These are phyloP conservation scores for Gossypium rotundifolium DNA, from an alignment of 345 rosid species.

Conservation along the genomic window DNA sequence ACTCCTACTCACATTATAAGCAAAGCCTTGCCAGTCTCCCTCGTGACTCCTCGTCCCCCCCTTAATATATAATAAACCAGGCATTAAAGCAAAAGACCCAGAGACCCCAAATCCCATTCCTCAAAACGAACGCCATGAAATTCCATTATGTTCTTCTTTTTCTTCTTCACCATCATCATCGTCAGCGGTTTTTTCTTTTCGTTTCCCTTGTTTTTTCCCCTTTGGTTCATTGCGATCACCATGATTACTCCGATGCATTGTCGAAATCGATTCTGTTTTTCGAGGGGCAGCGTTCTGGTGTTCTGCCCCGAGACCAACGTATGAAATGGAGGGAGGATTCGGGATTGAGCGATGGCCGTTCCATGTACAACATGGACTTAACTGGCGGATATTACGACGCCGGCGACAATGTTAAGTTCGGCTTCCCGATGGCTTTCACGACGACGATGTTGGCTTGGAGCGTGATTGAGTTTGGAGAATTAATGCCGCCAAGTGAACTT, in stretches of 20 bases:
- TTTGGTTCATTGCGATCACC: slow-evolving; percentile 26
- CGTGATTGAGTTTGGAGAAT: slow-evolving; percentile 69
- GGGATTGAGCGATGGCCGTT: slow-evolving; percentile 65
- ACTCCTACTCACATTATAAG: background rate
- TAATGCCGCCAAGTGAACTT: slow-evolving; percentile 64
- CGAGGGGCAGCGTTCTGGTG: slow-evolving; percentile 93
- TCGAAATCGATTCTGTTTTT: slow-evolving; percentile 90
- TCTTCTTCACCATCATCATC: background rate
- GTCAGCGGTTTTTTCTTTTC: background rate
- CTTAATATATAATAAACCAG: background rate
- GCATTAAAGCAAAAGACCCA: background rate
- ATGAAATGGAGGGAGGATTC: slow-evolving; percentile 64
- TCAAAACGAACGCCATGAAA: slow-evolving; percentile 14
- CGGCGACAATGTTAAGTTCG: slow-evolving; percentile 88
- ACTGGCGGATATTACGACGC: slow-evolving; percentile 95
- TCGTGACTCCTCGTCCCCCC: background rate
- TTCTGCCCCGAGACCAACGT: slow-evolving; percentile 65
- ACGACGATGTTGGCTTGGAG: slow-evolving; percentile 92
- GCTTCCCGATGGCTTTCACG: slow-evolving; percentile 93
- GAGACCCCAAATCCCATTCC: background rate
- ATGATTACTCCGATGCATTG: slow-evolving; percentile 70
- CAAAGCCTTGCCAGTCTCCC: background rate
- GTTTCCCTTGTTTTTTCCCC: slow-evolving; percentile 1
- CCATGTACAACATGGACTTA: slow-evolving; percentile 55
- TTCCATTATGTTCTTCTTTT: background rate